A percentile compares a stretch with the other conserved stretches of the same genome.
Conservation (phyloP, 768 basidiomycete species). For the Boletellus emodensis region DNA sequence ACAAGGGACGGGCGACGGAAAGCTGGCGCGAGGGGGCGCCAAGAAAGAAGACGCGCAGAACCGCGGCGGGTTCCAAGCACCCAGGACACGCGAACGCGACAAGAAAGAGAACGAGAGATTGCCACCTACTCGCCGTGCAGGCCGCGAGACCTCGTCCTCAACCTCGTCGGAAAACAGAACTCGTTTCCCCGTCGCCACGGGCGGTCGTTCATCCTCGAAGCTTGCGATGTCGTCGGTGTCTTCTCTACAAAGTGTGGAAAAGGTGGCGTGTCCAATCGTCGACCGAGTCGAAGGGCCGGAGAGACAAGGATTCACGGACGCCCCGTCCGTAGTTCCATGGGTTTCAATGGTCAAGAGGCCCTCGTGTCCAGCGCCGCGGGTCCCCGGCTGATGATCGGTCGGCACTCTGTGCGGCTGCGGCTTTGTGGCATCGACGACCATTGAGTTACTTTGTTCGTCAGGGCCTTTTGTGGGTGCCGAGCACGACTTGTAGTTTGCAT, state of each 20-base stretch:
- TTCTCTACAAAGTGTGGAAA: conserved; percentile 24
- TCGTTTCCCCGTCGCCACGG: conserved; percentile 23
- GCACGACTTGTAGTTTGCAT: conserved; percentile 10
- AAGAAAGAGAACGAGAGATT: background rate
- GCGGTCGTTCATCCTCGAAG: conserved; percentile 19
- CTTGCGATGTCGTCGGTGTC: conserved; percentile 27
- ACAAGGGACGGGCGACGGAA: background rate
- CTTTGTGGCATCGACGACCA: conserved; percentile 9
- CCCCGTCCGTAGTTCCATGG: conserved; percentile 3
- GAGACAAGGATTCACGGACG: conserved; percentile 8
- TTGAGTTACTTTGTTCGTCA: conserved; percentile 11
- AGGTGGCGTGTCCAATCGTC: conserved; percentile 14
- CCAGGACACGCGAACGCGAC: no score
- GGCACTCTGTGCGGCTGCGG: conserved; percentile 2
- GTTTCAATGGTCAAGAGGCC: conserved; percentile 7
- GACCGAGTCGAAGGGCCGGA: conserved; percentile 21
- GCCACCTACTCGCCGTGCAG: conserved; percentile 23
- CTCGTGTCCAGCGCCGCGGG: conserved; percentile 16
- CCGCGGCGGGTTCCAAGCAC: no score
- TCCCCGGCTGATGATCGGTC: conserved; percentile 15
- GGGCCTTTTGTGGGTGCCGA: conserved; percentile 9
- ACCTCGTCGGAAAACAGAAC: conserved; percentile 20
- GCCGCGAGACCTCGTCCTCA: conserved; percentile 22
- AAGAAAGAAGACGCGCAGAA: background rate
- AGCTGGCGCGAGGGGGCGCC: background rate